These are phyloP conservation scores for Lophiotrema nucula DNA, from an alignment of 495 filamentous ascomycete genomes.

Conservation along the genomic window DNA sequence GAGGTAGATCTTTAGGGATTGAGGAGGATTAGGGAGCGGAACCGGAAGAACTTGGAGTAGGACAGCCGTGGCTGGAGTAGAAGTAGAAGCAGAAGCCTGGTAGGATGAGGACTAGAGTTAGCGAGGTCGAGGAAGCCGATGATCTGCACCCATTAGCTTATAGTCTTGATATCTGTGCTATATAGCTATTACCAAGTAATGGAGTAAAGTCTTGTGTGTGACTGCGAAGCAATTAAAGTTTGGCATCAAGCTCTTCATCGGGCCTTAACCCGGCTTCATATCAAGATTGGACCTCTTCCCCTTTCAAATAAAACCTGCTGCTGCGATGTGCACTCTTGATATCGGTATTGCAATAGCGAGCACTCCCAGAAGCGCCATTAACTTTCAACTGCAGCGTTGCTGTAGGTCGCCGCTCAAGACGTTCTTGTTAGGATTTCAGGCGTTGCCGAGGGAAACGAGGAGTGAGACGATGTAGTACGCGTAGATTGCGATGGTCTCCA, in stretches of 20 bases:
- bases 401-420: neutral
- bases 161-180: neutral
- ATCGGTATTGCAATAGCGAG: slow-evolving; percentile 1
- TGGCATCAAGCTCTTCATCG: slow-evolving; percentile 8
- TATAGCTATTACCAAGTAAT: slow-evolving; percentile 2
- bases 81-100: slow-evolving; percentile 31
- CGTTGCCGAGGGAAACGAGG: neutral
- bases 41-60: slow-evolving; percentile 29
- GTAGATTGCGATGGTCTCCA: neutral
- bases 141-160: slow-evolving; percentile 4
- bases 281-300: neutral
- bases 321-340: slow-evolving; percentile 10
- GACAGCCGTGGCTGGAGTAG: neutral
- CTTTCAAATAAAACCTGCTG: slow-evolving; percentile 1
- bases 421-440: neutral
- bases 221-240: slow-evolving; percentile 8
- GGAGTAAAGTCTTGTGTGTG: slow-evolving; percentile 3
- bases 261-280: slow-evolving; percentile 10
- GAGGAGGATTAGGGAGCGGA: slow-evolving; percentile 29
- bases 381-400: slow-evolving; percentile 10
- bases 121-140: slow-evolving; percentile 31
- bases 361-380: slow-evolving; percentile 15
- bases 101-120: slow-evolving; percentile 17
- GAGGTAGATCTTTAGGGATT: slow-evolving; percentile 17
- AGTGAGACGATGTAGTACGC: neutral